phyloP scores from a whole-genome alignment of 2,329 filamentous ascomycete species.

The Colletotrichum nymphaeae region DNA sequence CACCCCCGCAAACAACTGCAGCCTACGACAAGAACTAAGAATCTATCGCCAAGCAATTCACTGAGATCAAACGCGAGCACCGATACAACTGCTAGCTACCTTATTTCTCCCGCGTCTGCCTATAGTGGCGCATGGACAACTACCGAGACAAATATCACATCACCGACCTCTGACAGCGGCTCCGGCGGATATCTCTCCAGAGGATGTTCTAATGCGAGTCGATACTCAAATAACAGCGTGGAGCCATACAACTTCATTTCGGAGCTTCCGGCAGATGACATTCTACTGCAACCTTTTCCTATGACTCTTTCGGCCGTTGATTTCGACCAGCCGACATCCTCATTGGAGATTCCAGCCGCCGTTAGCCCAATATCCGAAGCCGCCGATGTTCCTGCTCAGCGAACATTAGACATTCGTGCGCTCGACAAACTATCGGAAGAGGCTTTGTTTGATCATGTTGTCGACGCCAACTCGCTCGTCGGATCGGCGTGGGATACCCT shows the following conservation, averaged over 20 bases:
- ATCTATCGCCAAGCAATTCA: constrained; percentile 59
- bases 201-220: constrained; percentile 39
- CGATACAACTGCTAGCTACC: constrained; percentile 51
- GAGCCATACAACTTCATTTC: constrained; percentile 46
- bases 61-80: constrained; percentile 57
- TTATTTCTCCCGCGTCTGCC: constrained; percentile 60
- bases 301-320: constrained; percentile 42
- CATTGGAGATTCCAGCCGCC: constrained; percentile 47
- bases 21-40: constrained; percentile 49
- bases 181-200: constrained; percentile 45
- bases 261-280: constrained; percentile 58
- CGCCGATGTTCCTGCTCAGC: constrained; percentile 51
- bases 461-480: constrained; percentile 53
- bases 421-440: neutral
- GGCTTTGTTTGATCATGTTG: constrained; percentile 38
- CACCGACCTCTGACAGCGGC: constrained; percentile 55
- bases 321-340: constrained; percentile 50
- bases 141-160: constrained; percentile 56
- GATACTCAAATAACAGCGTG: constrained; percentile 36
- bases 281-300: constrained; percentile 45
- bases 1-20: constrained; percentile 43
- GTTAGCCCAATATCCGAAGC: constrained; percentile 48
- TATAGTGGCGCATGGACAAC: constrained; percentile 56
- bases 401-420: constrained; percentile 23
- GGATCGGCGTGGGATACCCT: constrained; percentile 57